Conservation (phyloP, 768 basidiomycete genomes). For the Fomitopsis serialis region DNA sequence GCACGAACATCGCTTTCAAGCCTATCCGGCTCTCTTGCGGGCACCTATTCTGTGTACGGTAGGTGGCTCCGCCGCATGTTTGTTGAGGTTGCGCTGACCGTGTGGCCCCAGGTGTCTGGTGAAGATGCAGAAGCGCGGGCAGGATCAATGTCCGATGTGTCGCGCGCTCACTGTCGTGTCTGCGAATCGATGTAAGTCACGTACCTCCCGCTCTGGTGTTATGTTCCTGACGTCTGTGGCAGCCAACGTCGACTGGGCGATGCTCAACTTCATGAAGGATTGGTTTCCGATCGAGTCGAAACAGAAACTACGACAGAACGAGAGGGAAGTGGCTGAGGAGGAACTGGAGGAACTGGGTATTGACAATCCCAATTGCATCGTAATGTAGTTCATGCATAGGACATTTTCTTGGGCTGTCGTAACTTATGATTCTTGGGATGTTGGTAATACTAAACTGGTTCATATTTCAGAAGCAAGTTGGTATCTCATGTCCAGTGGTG, state of each 20-base stretch:
- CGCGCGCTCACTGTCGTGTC: constrained; percentile 68
- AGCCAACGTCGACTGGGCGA: constrained; percentile 78
- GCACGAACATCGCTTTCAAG: constrained; percentile 87
- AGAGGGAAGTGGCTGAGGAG: constrained; percentile 68
- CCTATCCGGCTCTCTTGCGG: constrained; percentile 79
- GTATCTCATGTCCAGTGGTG: no score
- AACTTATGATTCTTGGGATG: no score
- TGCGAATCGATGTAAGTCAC: constrained; percentile 67
- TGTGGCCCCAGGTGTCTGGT: constrained; percentile 58
- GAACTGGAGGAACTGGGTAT: constrained; percentile 63
- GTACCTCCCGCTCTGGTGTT: neutral
- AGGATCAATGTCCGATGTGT: constrained; percentile 80
- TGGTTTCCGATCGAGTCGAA: constrained; percentile 88
- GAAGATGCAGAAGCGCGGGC: constrained; percentile 84
- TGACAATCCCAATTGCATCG: constrained; percentile 20
- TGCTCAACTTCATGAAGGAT: constrained; percentile 82
- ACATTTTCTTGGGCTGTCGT: no score
- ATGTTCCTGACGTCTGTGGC: neutral
- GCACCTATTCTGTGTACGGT: constrained; percentile 75
- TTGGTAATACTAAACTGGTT: no score
- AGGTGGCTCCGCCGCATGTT: neutral
- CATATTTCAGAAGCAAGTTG: no score
- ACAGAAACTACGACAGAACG: constrained; percentile 69
- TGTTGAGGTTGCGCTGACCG: constrained; percentile 14
- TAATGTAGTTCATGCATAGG: constrained; percentile 6